Conservation (phyloP, 148 eudicot genomes). For the Silene latifolia region DNA sequence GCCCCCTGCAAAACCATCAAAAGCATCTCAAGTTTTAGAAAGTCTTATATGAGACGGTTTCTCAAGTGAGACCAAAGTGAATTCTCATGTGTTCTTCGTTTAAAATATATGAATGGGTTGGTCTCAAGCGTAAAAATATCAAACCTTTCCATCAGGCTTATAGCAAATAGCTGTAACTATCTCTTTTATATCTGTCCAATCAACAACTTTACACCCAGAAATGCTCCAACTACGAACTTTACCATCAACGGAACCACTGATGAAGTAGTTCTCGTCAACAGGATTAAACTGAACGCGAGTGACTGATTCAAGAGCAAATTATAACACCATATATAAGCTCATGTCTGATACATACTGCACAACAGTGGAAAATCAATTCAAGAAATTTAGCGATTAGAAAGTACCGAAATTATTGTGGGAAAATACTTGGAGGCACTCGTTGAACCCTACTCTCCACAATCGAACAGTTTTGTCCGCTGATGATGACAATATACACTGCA, state of each 20-base stretch:
- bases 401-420: conserved; percentile 72
- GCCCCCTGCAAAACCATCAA: conserved; percentile 45
- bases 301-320: conserved; percentile 44
- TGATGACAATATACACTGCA: conserved; percentile 72
- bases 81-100: too few species aligned
- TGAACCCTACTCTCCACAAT: conserved; percentile 71
- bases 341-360: background rate
- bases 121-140: conserved; percentile 4
- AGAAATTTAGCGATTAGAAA: conserved; percentile 7
- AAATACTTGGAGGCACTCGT: conserved; percentile 61
- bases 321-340: conserved; percentile 6
- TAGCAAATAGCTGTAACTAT: conserved; percentile 83
- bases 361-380: too few species aligned
- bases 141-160: conserved; percentile 82
- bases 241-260: conserved; percentile 92
- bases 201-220: conserved; percentile 56
- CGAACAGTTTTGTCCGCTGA: conserved; percentile 80
- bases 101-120: too few species aligned
- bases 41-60: too few species aligned
- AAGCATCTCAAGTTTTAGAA: background rate
- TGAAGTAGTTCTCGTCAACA: conserved; percentile 63
- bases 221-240: conserved; percentile 87
- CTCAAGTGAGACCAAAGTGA: too few species aligned
- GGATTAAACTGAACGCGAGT: conserved; percentile 88
- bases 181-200: conserved; percentile 75